phyloP scores from a whole-genome alignment of 257 asterid genomes.

The Linaria vulgaris region DNA sequence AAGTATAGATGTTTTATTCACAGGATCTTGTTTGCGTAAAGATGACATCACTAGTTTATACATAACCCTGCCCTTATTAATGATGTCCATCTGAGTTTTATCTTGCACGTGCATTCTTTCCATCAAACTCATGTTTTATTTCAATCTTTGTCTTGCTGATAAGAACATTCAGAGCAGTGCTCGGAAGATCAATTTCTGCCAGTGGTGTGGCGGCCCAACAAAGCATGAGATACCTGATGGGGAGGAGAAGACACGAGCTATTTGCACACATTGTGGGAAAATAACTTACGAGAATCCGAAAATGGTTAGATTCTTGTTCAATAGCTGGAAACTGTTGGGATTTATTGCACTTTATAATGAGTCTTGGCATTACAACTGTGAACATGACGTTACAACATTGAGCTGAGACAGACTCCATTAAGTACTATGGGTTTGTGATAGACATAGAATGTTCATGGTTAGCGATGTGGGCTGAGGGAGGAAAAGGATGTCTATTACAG shows the following conservation, averaged over 20 bases:
- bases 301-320: constrained; percentile 54
- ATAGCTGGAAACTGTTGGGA: constrained; percentile 10
- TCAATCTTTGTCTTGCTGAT: constrained; percentile 7
- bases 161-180: constrained; percentile 48
- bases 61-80: no score
- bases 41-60: no score
- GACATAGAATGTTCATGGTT: background rate
- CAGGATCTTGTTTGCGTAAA: no score
- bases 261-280: constrained; percentile 77
- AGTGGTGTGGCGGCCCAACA: constrained; percentile 83
- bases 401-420: no score
- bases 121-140: no score
- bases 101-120: no score
- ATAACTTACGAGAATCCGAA: constrained; percentile 89
- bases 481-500: no score
- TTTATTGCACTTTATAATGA: constrained; percentile 9
- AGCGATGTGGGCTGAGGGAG: no score
- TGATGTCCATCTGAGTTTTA: no score
- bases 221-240: constrained; percentile 92
- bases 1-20: no score
- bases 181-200: constrained; percentile 81
- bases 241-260: constrained; percentile 81
- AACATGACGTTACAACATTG: background rate
- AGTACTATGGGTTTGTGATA: background rate
- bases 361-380: constrained; percentile 2